These are phyloP conservation scores for Aspergillus sp. DNA, from an alignment of 2,329 filamentous ascomycete species.

Conservation along the genomic window DNA sequence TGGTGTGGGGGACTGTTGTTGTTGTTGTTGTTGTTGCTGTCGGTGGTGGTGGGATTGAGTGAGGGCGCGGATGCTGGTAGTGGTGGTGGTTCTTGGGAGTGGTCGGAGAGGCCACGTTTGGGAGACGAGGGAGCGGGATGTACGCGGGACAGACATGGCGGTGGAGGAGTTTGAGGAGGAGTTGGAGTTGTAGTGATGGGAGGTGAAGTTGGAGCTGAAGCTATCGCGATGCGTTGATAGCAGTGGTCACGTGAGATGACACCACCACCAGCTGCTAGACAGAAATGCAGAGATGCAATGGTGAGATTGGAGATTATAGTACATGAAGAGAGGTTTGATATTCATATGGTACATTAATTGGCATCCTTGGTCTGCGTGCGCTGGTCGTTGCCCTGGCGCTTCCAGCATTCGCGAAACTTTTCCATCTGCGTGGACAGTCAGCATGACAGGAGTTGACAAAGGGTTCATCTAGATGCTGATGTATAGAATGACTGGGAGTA, in stretches of 20 bases:
- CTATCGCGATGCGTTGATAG: constrained; percentile 1
- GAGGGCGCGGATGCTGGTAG: constrained; percentile 3
- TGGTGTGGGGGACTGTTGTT: constrained; percentile 13
- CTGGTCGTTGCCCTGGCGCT: constrained; percentile 78
- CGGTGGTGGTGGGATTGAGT: constrained; percentile 1
- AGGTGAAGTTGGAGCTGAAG: constrained; percentile 10
- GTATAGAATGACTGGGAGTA: not conserved
- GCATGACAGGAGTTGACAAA: too few relatives aligned
- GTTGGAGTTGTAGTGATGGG: not conserved
- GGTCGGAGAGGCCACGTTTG: not conserved
- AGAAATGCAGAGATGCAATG: too few relatives aligned
- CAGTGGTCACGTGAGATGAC: constrained; percentile 23
- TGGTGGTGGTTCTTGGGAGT: constrained; percentile 3
- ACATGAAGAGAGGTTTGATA: not conserved
- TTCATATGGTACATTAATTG: too few relatives aligned
- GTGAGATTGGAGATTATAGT: too few relatives aligned
- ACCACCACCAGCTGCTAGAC: not conserved
- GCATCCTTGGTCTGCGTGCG: constrained; percentile 75
- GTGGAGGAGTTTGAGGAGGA: not conserved
- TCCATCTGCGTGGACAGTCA: constrained; percentile 67
- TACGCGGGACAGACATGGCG: constrained; percentile 1
- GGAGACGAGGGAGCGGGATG: not conserved
- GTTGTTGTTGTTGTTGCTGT: too few relatives aligned
- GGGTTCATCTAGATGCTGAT: not conserved
- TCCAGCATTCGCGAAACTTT: constrained; percentile 86